Evolutionary conservation across 2,329 filamentous ascomycete genomes (phyloP), one percentile per base, ranked within the genome.

Genomic region (Ascochyta rabiei): DNA sequence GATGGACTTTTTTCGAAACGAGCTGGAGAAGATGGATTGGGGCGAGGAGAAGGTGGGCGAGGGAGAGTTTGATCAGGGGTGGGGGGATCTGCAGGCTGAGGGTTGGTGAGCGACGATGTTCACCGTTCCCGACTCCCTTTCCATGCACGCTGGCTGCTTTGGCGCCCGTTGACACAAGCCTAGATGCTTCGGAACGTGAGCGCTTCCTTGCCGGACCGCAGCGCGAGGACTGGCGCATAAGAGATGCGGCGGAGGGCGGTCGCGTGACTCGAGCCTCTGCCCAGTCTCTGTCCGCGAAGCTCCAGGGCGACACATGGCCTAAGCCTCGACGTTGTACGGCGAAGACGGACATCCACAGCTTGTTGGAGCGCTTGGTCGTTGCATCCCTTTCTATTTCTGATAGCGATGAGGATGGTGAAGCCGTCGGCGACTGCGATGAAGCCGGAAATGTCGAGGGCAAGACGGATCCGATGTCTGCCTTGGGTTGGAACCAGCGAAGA

Each of bases 11-110:
- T 82, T 82, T 61, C 71, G 73, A 10, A 65, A 77, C 31, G 80
- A 82, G 66, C 63, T 82, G 46, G 80, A 81, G 72, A 80, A 78
- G 71, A 78, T 82, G 77, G 79, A 79, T 56, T 73, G 75, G 69
- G 70, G 68, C 3, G 71, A 73, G 21, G 64, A 67, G 42, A 52
- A 35, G 19, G 63, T 56, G 4, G 61, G 64, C 26, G 69, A 72
- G n/a, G 60, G 53, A 24, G 63, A 63, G n/a, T 38, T 64, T 16
- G 64, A 66, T 23, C 60, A 61, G 34, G 48, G 48, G 13, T 67
- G 62, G 66, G 59, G 55, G 42, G 67, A 68, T 40, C 45, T 68
- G 42, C 64, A 70, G 51, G 61, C 62, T 34, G 68, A 71, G 61
- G 67, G 67, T 59, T 70, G 67, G 68, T 69, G 62, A 69, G 43